Evolutionary conservation across 139 green algal species (phyloP), one percentile per base, ranked within the genome.

Genomic region (Picocystis salinarum): DNA sequence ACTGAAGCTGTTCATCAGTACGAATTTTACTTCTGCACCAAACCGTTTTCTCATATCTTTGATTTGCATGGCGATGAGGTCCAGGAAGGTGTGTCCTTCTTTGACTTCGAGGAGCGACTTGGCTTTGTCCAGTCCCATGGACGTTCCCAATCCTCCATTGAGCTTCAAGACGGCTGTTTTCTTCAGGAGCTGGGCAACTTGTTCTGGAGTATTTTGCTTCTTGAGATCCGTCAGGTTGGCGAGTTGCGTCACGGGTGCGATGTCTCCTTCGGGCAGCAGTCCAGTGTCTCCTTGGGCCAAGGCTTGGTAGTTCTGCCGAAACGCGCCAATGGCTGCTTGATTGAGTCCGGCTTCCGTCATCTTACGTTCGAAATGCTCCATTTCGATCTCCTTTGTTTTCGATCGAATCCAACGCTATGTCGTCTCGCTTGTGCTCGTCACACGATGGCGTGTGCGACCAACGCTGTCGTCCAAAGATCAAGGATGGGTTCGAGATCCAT

Each of bases 1-100:
- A 56, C 27, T 62, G 65, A 91, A 93, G 33, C 33, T 65, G 73
- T 93, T 91, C 82, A 93, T 93, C 20, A 93, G 68, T 10, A 85
- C 67, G 53, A 93, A 93, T 17, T 56, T 52, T 2, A 83, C 65
- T 23, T 80, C 59, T 52, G 52, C 55, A 39, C 59, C 68, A 40
- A 73, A 76, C 24, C 59, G 53, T 13, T 58, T 46, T 17, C 80
- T 73, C 48, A 74, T 85, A 57, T 80, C 50, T 65, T 85, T 80
- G 30, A 93, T 48, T 40, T 55, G 47, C 42, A 12, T 72, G 10
- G 76, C 81, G 36, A 93, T 93, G n/a, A 93, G 70, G 65, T 93
- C 81, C 51, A 93, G 58, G 58, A 93, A 93, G 1, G 76, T 91
- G 53, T 84, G 82, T 44, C 73, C 76, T 6, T 90, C 70, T 56